These are phyloP conservation scores for Trichoderma endophyticum DNA, from an alignment of 2,329 filamentous ascomycete genomes.

Conservation along the genomic window DNA sequence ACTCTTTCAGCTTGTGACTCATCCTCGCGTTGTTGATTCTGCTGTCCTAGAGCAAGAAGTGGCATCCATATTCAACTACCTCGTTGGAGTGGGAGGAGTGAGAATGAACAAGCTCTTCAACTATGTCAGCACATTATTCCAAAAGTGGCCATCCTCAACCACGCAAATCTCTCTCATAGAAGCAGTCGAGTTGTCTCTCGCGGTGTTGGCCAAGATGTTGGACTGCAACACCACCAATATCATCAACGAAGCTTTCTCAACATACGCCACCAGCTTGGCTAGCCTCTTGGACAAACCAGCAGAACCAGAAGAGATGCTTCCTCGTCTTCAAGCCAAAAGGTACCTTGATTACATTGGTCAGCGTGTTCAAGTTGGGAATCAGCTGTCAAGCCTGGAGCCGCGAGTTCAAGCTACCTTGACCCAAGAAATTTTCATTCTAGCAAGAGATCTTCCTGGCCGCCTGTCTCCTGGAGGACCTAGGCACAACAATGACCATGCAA, in stretches of 20 bases:
- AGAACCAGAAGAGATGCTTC: constrained; percentile 25
- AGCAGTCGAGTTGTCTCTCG: constrained; percentile 30
- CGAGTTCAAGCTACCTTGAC: constrained; percentile 17
- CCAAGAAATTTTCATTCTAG: constrained; percentile 31
- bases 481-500: constrained; percentile 49
- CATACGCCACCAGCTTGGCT: constrained; percentile 24
- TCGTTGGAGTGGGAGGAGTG: constrained; percentile 34
- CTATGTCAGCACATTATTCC: constrained; percentile 28
- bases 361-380: constrained; percentile 31
- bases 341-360: constrained; percentile 32
- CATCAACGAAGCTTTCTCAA: constrained; percentile 25
- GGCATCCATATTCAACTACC: constrained; percentile 33
- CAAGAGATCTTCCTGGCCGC: constrained; percentile 33
- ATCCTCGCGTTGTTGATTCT: constrained; percentile 35
- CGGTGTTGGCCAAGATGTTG: constrained; percentile 34
- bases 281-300: constrained; percentile 21
- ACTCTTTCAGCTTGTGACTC: constrained; percentile 36
- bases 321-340: constrained; percentile 30
- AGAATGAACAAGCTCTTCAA: constrained; percentile 33
- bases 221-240: constrained; percentile 37
- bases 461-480: constrained; percentile 34
- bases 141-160: constrained; percentile 19
- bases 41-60: constrained; percentile 39
- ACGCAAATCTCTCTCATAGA: constrained; percentile 21
- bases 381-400: constrained; percentile 18